Conservation (phyloP, 2,329 filamentous ascomycete species). For the Podosphaera aphanis region DNA sequence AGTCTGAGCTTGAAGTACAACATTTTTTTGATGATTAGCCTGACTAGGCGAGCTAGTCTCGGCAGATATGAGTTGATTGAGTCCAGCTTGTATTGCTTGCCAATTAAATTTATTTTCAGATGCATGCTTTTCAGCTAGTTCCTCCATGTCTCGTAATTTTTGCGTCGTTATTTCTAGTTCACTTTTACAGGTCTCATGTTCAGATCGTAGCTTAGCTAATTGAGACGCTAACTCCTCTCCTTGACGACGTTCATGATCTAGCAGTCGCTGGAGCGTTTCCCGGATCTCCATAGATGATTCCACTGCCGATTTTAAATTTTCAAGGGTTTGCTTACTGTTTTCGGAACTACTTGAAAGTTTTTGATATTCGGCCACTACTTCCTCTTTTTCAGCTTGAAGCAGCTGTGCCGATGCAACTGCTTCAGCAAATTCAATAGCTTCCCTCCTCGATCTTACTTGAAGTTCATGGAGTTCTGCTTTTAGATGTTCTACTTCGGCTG, state of each 20-base stretch:
- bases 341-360: conserved; percentile 42
- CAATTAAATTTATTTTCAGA: conserved; percentile 72
- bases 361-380: conserved; percentile 44
- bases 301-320: conserved; percentile 55
- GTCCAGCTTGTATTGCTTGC: conserved; percentile 55
- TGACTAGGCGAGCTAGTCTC: conserved; percentile 16
- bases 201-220: conserved; percentile 49
- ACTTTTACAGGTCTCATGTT: conserved; percentile 57
- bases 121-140: conserved; percentile 67
- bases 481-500: conserved; percentile 63
- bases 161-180: conserved; percentile 57
- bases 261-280: conserved; percentile 50
- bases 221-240: conserved; percentile 57
- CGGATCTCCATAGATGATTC: conserved; percentile 58
- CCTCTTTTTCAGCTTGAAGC: conserved; percentile 66
- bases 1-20: conserved; percentile 57
- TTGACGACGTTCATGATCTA: conserved; percentile 60
- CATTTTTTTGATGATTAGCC: conserved; percentile 39
- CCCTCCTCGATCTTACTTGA: conserved; percentile 58
- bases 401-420: conserved; percentile 51
- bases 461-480: conserved; percentile 64
- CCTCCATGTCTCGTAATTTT: conserved; percentile 63
- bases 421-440: conserved; percentile 55
- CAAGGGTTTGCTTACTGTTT: conserved; percentile 48
- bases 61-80: conserved; percentile 43